Conservation (phyloP, 345 rosid species). For the Gossypioides kirkii region DNA sequence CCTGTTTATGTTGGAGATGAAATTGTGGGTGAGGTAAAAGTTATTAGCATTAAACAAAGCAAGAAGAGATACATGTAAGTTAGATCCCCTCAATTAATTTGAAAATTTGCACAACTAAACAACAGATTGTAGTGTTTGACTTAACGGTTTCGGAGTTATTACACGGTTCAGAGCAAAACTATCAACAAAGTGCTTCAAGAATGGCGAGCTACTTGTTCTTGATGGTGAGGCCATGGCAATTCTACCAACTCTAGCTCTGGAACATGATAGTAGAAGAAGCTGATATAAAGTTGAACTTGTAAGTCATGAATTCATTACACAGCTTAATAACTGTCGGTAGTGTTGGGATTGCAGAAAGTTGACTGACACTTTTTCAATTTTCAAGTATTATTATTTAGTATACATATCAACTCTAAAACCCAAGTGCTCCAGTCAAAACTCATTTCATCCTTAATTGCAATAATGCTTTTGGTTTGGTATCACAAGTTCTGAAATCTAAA, state of each 20-base stretch:
- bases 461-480: too few species aligned
- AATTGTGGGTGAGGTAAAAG: constrained; percentile 50
- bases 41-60: constrained; percentile 44
- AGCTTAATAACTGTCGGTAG: neutral
- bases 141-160: neutral
- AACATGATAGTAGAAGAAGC: constrained; percentile 1
- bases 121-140: neutral
- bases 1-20: constrained; percentile 76
- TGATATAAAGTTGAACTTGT: neutral
- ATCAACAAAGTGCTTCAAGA: constrained; percentile 71
- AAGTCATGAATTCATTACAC: neutral
- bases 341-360: neutral
- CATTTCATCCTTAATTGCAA: neutral
- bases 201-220: constrained; percentile 44
- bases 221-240: constrained; percentile 75
- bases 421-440: neutral
- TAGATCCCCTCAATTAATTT: neutral
- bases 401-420: neutral
- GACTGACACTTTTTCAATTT: neutral
- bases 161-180: constrained; percentile 53
- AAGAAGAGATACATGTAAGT: constrained; percentile 63
- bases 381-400: neutral
- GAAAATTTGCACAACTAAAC: neutral
- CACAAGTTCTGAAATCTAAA: too few species aligned
- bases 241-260: constrained; percentile 42